These are phyloP conservation scores for Pezicula rhizophila DNA, from an alignment of 2,329 filamentous ascomycete species.

Conservation along the genomic window DNA sequence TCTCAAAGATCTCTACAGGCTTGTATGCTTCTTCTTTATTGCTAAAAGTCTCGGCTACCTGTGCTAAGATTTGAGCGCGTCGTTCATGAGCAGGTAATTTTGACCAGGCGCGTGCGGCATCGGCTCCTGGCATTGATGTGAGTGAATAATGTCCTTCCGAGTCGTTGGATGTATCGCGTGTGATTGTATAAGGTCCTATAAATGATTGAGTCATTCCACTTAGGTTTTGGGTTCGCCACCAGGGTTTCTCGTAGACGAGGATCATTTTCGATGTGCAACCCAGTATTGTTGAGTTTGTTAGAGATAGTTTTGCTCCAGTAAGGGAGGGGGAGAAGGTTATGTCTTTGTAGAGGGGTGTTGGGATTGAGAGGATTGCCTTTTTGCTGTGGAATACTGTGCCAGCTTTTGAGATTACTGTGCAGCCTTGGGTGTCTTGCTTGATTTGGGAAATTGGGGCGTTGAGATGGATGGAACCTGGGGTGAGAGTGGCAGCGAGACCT, in stretches of 20 bases:
- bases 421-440: conserved; percentile 1
- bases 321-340: conserved; percentile 42
- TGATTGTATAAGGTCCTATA: conserved; percentile 32
- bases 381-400: not conserved
- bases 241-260: conserved; percentile 9
- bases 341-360: conserved; percentile 39
- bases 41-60: conserved; percentile 19
- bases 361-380: conserved; percentile 42
- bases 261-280: conserved; percentile 41
- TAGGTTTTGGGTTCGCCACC: conserved; percentile 22
- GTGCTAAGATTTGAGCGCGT: conserved; percentile 26
- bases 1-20: conserved; percentile 11
- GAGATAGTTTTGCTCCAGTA: conserved; percentile 28
- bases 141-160: conserved; percentile 26
- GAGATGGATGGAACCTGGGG: conserved; percentile 7
- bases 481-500: conserved; percentile 9
- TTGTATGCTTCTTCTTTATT: not conserved
- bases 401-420: conserved; percentile 4
- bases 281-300: conserved; percentile 30
- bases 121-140: conserved; percentile 31
- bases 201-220: conserved; percentile 33
- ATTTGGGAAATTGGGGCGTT: conserved; percentile 10
- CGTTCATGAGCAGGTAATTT: conserved; percentile 23
- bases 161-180: conserved; percentile 35
- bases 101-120: conserved; percentile 33